Evolutionary conservation across 495 filamentous ascomycete genomes (phyloP).

Genomic region (Trichocladium uniseriatum): DNA sequence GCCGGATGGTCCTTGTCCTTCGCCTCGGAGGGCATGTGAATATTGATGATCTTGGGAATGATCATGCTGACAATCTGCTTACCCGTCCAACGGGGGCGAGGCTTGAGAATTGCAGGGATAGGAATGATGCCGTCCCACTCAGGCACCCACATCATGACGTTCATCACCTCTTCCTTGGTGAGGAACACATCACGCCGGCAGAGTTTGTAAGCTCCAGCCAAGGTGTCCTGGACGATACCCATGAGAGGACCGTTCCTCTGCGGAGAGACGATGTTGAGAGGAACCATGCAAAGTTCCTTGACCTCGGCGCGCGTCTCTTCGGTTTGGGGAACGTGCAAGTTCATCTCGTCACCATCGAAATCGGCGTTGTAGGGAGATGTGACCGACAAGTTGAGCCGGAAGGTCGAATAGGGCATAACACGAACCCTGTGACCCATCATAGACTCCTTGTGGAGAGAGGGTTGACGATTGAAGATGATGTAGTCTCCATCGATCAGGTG

Average conservation of each 20-base stretch:
- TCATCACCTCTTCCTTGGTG: conserved; percentile 84
- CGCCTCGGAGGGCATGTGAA: conserved; percentile 49
- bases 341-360: conserved; percentile 99
- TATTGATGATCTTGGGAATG: conserved; percentile 77
- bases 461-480: conserved; percentile 99
- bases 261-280: conserved; percentile 93
- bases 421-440: conserved; percentile 99
- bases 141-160: conserved; percentile 91
- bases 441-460: conserved; percentile 97
- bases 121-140: conserved; percentile 96
- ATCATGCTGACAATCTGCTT: conserved; percentile 95
- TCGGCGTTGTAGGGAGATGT: conserved; percentile 98
- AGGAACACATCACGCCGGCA: conserved; percentile 88
- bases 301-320: conserved; percentile 94
- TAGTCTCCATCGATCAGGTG: conserved; percentile 93
- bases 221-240: conserved; percentile 98
- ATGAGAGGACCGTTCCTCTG: conserved; percentile 95
- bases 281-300: conserved; percentile 87
- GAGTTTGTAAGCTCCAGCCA: conserved; percentile 95
- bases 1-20: conserved; percentile 49
- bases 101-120: conserved; percentile 81
- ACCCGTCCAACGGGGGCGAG: conserved; percentile 91
- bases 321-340: conserved; percentile 93
- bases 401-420: conserved; percentile 98
- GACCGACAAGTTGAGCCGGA: conserved; percentile 92